Evolutionary conservation across 2,329 filamentous ascomycete genomes (phyloP).

Genomic region (Zymoseptoria ardabiliae): DNA sequence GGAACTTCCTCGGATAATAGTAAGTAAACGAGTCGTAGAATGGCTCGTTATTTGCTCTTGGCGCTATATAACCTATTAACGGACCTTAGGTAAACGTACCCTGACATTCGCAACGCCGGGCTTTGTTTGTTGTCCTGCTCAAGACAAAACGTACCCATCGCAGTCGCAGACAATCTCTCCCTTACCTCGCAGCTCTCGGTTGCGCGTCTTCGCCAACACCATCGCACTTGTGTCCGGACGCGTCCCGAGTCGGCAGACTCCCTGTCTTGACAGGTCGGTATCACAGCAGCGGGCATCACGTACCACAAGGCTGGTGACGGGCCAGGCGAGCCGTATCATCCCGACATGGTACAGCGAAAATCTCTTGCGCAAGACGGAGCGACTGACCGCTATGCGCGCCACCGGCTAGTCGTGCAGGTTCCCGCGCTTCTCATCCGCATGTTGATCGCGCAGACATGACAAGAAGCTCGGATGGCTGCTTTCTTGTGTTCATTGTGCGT

Average conservation of each 20-base stretch:
- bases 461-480: neutral
- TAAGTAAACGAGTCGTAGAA: neutral
- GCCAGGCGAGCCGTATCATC: neutral
- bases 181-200: neutral
- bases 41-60: neutral
- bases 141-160: neutral
- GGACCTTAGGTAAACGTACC: neutral
- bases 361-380: neutral
- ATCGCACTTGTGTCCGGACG: neutral
- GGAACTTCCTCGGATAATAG: neutral
- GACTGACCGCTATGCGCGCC: neutral
- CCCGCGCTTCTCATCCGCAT: neutral
- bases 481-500: neutral
- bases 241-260: slow-evolving; percentile 1
- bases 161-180: neutral
- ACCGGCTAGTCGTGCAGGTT: neutral
- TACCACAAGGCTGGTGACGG: neutral
- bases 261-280: neutral
- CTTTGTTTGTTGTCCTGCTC: neutral
- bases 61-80: neutral
- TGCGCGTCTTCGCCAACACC: neutral
- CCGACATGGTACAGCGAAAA: neutral
- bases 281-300: neutral
- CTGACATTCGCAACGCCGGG: neutral
- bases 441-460: neutral